Conservation (phyloP, 306 rosid species). For the Luffa aegyptiaca region DNA sequence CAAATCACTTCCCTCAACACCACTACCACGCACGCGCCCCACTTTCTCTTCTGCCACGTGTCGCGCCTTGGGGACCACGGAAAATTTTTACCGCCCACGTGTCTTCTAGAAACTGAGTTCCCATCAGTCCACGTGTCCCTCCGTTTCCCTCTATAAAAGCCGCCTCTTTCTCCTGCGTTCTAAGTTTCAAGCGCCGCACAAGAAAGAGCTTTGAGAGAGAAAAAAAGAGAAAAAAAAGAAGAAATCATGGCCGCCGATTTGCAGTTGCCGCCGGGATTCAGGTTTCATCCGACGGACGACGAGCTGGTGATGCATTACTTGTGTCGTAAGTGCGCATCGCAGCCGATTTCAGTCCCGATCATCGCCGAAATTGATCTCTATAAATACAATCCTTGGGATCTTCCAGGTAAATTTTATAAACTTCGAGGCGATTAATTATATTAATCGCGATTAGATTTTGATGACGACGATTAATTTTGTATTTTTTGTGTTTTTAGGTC, state of each 20-base stretch:
- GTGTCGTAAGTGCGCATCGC: constrained; percentile 74
- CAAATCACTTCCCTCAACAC: constrained; percentile 24
- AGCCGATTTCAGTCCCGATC: constrained; percentile 62
- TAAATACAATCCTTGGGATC: constrained; percentile 83
- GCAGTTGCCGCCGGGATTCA: constrained; percentile 79
- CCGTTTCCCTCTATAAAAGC: constrained; percentile 25
- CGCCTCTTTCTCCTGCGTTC: constrained; percentile 26
- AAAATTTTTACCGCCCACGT: constrained; percentile 56
- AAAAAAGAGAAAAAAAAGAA: neutral
- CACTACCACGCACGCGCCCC: constrained; percentile 37
- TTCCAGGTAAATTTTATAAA: constrained; percentile 39
- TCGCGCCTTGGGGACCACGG: constrained; percentile 14
- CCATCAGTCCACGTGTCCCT: constrained; percentile 37
- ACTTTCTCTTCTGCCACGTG: constrained; percentile 37
- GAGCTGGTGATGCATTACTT: constrained; percentile 89
- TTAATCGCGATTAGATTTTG: neutral
- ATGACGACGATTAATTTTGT: too few species aligned
- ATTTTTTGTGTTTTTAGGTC: neutral
- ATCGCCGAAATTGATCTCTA: constrained; percentile 86
- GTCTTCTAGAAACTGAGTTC: constrained; percentile 39
- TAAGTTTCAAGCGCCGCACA: constrained; percentile 75
- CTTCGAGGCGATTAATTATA: neutral
- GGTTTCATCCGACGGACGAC: constrained; percentile 96
- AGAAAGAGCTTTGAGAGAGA: neutral
- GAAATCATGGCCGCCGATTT: constrained; percentile 46